Evolutionary conservation across 257 asterid genomes (phyloP).

Genomic region (Nicotiana tabacum): DNA sequence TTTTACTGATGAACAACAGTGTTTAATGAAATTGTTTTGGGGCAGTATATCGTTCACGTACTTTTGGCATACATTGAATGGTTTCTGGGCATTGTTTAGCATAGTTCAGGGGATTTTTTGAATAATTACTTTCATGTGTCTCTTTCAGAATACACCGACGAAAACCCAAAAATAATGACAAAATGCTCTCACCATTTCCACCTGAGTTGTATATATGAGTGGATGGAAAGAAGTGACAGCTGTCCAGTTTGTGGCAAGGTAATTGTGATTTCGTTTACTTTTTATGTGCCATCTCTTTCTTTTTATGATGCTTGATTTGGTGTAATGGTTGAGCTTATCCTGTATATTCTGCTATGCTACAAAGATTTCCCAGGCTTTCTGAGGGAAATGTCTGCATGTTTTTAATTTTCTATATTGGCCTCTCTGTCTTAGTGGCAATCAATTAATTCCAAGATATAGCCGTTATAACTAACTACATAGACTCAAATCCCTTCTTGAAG

Average conservation of each 20-base stretch:
- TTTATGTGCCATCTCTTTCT: not conserved
- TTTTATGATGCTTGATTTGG: not conserved
- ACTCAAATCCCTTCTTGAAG: not conserved
- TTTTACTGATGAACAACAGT: not conserved
- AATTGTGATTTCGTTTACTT: conserved; percentile 1
- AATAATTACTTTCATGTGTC: not conserved
- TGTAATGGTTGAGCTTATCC: not conserved
- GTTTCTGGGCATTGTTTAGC: not conserved
- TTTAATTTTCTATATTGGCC: not conserved
- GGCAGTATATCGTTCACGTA: not conserved
- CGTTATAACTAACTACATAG: not conserved
- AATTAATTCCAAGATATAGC: not conserved
- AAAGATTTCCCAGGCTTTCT: not conserved
- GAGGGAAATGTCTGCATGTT: not conserved
- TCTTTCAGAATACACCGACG: conserved; percentile 68
- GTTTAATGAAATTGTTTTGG: not conserved
- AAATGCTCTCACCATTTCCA: conserved; percentile 90
- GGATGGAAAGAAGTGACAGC: conserved; percentile 97
- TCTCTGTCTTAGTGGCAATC: not conserved
- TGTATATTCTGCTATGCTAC: not conserved
- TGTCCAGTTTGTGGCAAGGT: conserved; percentile 99
- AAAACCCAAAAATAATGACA: conserved; percentile 79
- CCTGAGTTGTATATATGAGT: conserved; percentile 96
- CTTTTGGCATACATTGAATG: not conserved
- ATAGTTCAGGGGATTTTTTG: not conserved